Evolutionary conservation across 805 yeast genomes (phyloP), one percentile per base, ranked within the genome.

Genomic region (Metschnikowia colocasiae): DNA sequence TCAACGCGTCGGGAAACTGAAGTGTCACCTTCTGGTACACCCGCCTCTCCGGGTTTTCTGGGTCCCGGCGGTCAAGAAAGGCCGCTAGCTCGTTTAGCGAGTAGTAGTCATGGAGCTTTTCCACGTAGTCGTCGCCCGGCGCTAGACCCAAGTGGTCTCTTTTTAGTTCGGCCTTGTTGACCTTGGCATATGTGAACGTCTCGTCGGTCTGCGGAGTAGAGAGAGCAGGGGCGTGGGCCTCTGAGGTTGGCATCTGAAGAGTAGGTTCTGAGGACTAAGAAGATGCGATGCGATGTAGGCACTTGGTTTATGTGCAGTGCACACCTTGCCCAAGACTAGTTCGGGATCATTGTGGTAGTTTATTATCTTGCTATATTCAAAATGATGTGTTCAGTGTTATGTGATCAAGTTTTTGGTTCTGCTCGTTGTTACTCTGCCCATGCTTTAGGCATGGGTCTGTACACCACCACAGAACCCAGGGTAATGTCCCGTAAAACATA

Each of bases 1-100:
- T 79, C 31, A 91, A 67, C 4, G 68, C 50, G 62, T 95, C 99
- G 0, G 98, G 98, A 54, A 94, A 92, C 65, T 94, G 99, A 27
- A 94, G 69, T 0, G 98, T 90, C 2, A 91, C 76, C 22, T 75
- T 71, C 38, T 63, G 65, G 62, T 67, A 83, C 29, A 58, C 62
- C 0, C 59, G 63, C 9, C 6, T 12, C 9, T 16, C 31, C 1
- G 30, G 41, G 3, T 59, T 58, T 25, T 59, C 61, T 3, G 36
- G 15, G 23, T 25, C 25, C 25, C 70, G 65, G 4, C 59, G 54
- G 15, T 48, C 43, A 38, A 86, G 64, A 41, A 67, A 69, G 0
- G 55, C 55, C 0, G 74, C 72, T 3, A 85, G 59, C 42, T 73
- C 74, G 22, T 73, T 74, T 1, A 87, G 54, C 33, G 76, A 69